Evolutionary conservation across 495 filamentous ascomycete species (phyloP).

Genomic region (Podospora tetraspora): DNA sequence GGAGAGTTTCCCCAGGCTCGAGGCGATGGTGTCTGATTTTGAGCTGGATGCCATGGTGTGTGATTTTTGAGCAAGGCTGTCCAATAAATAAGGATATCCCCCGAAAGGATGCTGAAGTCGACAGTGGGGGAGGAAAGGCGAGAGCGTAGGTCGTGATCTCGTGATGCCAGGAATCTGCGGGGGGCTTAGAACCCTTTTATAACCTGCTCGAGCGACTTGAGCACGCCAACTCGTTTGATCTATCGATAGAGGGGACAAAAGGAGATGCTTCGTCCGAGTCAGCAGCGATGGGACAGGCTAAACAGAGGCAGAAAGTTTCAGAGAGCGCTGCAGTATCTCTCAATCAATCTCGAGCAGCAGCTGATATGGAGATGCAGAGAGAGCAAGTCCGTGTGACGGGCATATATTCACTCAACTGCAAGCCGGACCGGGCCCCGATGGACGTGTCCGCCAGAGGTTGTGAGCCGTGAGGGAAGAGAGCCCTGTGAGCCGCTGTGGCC

Average conservation of each 20-base stretch:
- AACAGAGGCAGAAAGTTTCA: slow-evolving; percentile 1
- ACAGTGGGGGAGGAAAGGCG: background rate
- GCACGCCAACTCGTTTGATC: background rate
- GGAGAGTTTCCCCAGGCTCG: slow-evolving; percentile 36
- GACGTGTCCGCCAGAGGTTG: background rate
- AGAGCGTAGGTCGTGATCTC: background rate
- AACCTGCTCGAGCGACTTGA: background rate
- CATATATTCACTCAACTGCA: background rate
- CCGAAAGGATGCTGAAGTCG: background rate
- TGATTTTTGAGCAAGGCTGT: background rate
- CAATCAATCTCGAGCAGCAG: slow-evolving; percentile 7
- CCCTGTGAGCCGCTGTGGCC: background rate
- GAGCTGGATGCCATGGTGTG: slow-evolving; percentile 22
- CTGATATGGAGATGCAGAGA: slow-evolving; percentile 1
- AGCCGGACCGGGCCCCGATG: background rate
- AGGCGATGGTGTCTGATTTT: slow-evolving; percentile 19
- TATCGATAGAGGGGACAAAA: background rate
- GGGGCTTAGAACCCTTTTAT: background rate
- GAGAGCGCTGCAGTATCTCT: background rate
- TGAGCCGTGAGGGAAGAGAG: background rate
- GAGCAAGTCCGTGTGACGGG: background rate
- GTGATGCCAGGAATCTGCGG: background rate
- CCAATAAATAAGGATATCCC: background rate
- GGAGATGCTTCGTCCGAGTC: slow-evolving; percentile 10
- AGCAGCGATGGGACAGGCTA: slow-evolving; percentile 6